phyloP scores from a whole-genome alignment of 2,329 filamentous ascomycete species.

The Neofusicoccum ribis region DNA sequence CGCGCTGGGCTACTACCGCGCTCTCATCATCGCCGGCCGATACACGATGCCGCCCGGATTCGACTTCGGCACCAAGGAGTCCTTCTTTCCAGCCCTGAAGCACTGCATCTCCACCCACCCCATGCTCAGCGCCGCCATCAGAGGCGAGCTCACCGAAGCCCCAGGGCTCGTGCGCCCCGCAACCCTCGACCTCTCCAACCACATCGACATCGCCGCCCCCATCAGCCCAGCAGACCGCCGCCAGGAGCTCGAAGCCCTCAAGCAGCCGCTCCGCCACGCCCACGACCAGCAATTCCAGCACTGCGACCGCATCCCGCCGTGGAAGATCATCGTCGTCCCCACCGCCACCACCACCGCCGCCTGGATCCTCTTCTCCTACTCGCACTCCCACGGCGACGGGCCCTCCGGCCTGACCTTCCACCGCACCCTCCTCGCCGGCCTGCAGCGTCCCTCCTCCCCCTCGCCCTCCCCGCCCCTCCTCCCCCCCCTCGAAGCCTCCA shows the following conservation, averaged over 20 bases:
- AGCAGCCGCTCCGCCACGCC: slow-evolving; percentile 29
- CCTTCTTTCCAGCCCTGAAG: slow-evolving; percentile 30
- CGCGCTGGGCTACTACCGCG: slow-evolving; percentile 23
- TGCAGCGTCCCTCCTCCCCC: slow-evolving; percentile 2
- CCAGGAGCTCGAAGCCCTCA: slow-evolving; percentile 22
- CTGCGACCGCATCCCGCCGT: slow-evolving; percentile 38
- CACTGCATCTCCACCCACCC: slow-evolving; percentile 43
- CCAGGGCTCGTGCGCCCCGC: slow-evolving; percentile 35
- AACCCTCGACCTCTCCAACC: slow-evolving; percentile 40
- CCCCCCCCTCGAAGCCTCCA: slow-evolving; percentile 28
- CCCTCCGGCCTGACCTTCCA: slow-evolving; percentile 47
- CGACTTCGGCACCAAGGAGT: background rate
- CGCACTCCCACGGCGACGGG: slow-evolving; percentile 49
- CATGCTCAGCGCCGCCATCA: slow-evolving; percentile 39
- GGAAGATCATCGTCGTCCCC: slow-evolving; percentile 44
- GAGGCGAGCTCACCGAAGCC: slow-evolving; percentile 39
- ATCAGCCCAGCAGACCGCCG: slow-evolving; percentile 12
- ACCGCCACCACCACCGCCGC: slow-evolving; percentile 25
- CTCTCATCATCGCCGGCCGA: slow-evolving; percentile 20
- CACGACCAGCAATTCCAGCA: slow-evolving; percentile 37
- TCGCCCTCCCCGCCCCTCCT: background rate
- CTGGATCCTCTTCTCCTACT: slow-evolving; percentile 45
- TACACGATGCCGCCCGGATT: slow-evolving; percentile 15
- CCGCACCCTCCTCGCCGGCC: slow-evolving; percentile 37
- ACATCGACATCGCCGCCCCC: slow-evolving; percentile 36